These are phyloP conservation scores for Aspergillus sp. DNA, from an alignment of 2,329 filamentous ascomycete species.

Conservation along the genomic window DNA sequence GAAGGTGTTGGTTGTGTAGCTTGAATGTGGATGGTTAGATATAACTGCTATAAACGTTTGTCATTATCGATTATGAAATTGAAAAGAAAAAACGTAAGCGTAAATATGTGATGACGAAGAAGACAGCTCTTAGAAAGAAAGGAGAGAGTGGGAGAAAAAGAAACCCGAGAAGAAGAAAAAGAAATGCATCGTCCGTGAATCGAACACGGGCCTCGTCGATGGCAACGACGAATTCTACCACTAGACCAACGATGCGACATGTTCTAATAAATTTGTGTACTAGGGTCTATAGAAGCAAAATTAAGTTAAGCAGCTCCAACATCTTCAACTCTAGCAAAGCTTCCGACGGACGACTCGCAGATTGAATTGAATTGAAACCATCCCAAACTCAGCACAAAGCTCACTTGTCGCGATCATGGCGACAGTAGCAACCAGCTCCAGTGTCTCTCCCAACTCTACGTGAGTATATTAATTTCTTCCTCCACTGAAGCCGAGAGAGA, in stretches of 20 bases:
- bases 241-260: conserved; percentile 37
- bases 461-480: conserved; percentile 15
- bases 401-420: conserved; percentile 31
- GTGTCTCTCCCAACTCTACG: conserved; percentile 33
- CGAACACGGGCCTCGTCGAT: conserved; percentile 42
- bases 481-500: neutral
- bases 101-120: neutral
- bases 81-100: neutral
- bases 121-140: neutral
- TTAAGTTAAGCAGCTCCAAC: neutral
- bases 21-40: neutral
- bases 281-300: too few relatives aligned
- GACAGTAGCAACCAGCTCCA: conserved; percentile 20
- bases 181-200: conserved; percentile 39
- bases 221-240: conserved; percentile 41
- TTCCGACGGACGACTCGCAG: neutral
- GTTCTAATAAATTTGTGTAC: neutral
- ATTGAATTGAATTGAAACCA: conserved; percentile 2
- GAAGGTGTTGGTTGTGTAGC: conserved; percentile 7
- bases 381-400: conserved; percentile 13
- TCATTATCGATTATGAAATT: neutral
- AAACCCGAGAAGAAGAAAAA: conserved; percentile 13
- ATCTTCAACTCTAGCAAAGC: neutral
- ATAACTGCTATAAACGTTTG: neutral
- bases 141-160: conserved; percentile 1